Percentiles rank a stretch among this genome's conserved stretches.
These are phyloP conservation scores for Penicillium sp. DNA, from an alignment of 2,329 filamentous ascomycete genomes.

Conservation along the genomic window DNA sequence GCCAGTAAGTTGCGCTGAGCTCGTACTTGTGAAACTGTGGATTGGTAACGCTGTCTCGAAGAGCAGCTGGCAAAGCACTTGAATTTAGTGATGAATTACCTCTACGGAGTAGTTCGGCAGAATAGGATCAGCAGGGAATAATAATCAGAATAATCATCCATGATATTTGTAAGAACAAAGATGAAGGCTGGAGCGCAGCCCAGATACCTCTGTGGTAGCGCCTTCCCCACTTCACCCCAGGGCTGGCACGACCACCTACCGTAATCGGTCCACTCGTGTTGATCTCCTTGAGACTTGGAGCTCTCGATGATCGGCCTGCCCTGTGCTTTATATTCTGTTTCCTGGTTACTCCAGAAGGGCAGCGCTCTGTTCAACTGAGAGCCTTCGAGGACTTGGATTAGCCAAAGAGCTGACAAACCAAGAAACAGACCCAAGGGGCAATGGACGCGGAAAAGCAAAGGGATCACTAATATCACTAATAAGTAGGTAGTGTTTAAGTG, in stretches of 20 bases:
- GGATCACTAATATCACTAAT: not conserved
- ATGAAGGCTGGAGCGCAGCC: not conserved
- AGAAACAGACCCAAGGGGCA: not conserved
- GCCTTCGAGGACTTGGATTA: not conserved
- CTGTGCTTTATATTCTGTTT: not conserved
- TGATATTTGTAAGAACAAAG: not conserved
- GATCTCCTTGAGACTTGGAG: not conserved
- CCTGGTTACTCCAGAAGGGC: not conserved
- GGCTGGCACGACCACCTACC: conserved; percentile 7
- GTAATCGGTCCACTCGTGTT: not conserved
- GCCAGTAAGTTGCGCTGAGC: not conserved
- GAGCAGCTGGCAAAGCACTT: not conserved
- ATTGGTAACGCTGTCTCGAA: not conserved
- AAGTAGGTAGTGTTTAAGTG: not conserved
- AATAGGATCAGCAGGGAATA: no score
- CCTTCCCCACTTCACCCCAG: not conserved
- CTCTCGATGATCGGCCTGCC: not conserved
- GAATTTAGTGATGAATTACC: not conserved
- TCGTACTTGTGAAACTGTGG: not conserved
- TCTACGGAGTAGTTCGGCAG: not conserved
- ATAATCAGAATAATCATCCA: no score
- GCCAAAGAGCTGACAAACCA: not conserved
- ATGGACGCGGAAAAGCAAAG: not conserved
- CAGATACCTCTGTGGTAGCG: not conserved
- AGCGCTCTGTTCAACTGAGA: not conserved